A percentile compares a stretch with the other conserved stretches of the same genome.
phyloP scores from a whole-genome alignment of 768 basidiomycete species.

The Lepiota brunneoincarnata region DNA sequence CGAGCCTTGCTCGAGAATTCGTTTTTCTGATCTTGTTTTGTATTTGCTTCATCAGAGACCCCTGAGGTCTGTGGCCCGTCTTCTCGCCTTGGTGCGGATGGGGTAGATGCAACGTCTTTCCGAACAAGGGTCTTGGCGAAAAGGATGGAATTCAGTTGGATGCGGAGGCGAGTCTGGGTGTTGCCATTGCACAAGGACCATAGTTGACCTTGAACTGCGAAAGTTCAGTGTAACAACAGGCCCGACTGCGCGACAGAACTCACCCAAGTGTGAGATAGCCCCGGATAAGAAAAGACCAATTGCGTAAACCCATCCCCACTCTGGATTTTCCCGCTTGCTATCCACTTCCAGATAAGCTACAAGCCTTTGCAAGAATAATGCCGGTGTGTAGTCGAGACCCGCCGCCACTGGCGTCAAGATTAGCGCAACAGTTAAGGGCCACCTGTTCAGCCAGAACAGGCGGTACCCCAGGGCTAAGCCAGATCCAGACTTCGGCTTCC shows the following conservation, averaged over 20 bases:
- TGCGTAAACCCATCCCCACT: constrained; percentile 74
- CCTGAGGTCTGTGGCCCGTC: constrained; percentile 11
- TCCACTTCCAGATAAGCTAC: constrained; percentile 67
- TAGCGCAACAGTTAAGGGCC: constrained; percentile 38
- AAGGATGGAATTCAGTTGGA: constrained; percentile 80
- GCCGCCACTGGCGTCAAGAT: constrained; percentile 56
- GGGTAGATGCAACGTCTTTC: constrained; percentile 74
- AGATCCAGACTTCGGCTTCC: constrained; percentile 58
- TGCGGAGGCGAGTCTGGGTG: constrained; percentile 65
- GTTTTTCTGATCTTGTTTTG: constrained; percentile 41
- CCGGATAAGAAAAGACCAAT: constrained; percentile 33
- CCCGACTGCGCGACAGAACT: constrained; percentile 4
- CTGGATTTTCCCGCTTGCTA: constrained; percentile 45
- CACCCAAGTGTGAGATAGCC: constrained; percentile 32
- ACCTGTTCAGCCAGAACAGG: constrained; percentile 54
- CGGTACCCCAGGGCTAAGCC: constrained; percentile 66
- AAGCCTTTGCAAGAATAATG: constrained; percentile 59
- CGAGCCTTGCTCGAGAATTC: constrained; percentile 70
- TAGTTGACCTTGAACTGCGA: constrained; percentile 60
- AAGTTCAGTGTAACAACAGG: neutral
- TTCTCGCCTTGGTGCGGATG: constrained; percentile 21
- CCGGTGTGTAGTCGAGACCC: constrained; percentile 62
- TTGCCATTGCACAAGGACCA: constrained; percentile 69
- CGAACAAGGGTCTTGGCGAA: constrained; percentile 87
- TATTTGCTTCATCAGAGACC: constrained; percentile 14